Percentiles rank a stretch among this genome's conserved stretches.
phyloP scores from a whole-genome alignment of 495 filamentous ascomycete genomes.

The Glarea lozoyensis region DNA sequence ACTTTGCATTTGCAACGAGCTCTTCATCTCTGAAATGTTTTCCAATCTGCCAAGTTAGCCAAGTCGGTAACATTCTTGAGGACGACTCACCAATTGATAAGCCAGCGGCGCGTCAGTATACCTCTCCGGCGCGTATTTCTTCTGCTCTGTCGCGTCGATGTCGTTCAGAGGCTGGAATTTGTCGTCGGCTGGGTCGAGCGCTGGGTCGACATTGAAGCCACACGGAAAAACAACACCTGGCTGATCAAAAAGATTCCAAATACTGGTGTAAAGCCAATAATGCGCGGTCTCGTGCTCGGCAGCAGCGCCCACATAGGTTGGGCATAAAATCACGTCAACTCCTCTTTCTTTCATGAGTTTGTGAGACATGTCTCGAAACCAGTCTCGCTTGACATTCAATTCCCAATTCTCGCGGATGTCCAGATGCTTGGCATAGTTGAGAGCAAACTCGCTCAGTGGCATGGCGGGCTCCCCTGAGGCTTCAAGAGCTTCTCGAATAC shows the following conservation, averaged over 20 bases:
- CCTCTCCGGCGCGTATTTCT: neutral
- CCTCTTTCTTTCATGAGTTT: slow-evolving; percentile 20
- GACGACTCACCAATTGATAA: slow-evolving; percentile 16
- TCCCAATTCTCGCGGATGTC: slow-evolving; percentile 37
- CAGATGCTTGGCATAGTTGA: slow-evolving; percentile 1
- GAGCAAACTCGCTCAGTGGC: slow-evolving; percentile 1
- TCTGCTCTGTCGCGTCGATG: slow-evolving; percentile 1
- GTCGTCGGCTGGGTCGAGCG: neutral
- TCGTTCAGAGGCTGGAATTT: slow-evolving; percentile 1
- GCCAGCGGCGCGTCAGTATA: neutral
- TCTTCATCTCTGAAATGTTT: neutral
- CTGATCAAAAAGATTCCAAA: slow-evolving; percentile 11
- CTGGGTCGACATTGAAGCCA: neutral
- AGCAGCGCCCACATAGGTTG: slow-evolving; percentile 8
- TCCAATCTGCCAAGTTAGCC: slow-evolving; percentile 26
- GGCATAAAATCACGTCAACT: slow-evolving; percentile 9
- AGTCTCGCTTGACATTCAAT: slow-evolving; percentile 16
- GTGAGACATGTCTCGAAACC: slow-evolving; percentile 9
- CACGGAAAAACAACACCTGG: slow-evolving; percentile 8
- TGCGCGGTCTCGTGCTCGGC: neutral
- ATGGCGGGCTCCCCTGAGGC: slow-evolving; percentile 29
- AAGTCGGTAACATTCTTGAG: slow-evolving; percentile 30
- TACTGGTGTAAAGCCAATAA: slow-evolving; percentile 6
- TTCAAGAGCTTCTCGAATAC: slow-evolving; percentile 36
- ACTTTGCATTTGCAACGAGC: neutral